Base-by-base conservation (phyloP, 2,329 filamentous ascomycete genomes). In the Colletotrichum sp. region DNA sequence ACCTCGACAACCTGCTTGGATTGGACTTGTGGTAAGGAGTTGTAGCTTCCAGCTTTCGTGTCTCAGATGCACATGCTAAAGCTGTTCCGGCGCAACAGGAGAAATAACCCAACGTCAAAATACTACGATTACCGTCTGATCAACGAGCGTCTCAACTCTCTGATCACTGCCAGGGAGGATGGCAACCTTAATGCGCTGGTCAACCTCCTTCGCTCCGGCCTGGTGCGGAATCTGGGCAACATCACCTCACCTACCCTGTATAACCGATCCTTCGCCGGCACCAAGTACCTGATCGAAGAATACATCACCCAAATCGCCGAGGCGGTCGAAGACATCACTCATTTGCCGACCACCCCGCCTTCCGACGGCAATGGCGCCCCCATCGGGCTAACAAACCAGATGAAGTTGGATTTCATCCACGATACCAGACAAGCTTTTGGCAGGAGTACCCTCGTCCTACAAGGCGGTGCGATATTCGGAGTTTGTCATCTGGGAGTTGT, bases 391-490 rank as follows among this genome's bases (percentile, higher is more conserved):
- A 93, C 92, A 18, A 93, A 92, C 48, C 94, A 96, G 85, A 92
- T 92, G 74, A 98, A 98, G 86, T 87, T 98, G 71, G 95, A 98
- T 84, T 91, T 97, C 72, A 88, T 98, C 68, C 94, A 97, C 80
- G 95, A 98, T 84, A 95, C 95, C 12, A 90, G 96, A 13, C 95
- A 97, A 82, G 95, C 95, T 0, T 97, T 98, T 85, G 96, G 96
- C 12, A 90, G 96, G 78, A 97, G 93, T 71, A 96, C 94, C 1
- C 88, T 98, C 28, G 94, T 98, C 6, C 85, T 98, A 2, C 96
- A 98, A 83, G 96, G 96, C 64, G 96, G 96, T 16, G 94, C 95
- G 56, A 96, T 98, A 74, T 98, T 98, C 80, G 96, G 96, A 3
- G 86, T 98, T 12, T 98, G 95, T 80, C 96, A 98, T 84, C 84